Percentiles rank a stretch among this genome's conserved stretches.
These are phyloP conservation scores for Luzula sylvatica DNA, from an alignment of 176 grass and related monocot genomes.

Conservation along the genomic window DNA sequence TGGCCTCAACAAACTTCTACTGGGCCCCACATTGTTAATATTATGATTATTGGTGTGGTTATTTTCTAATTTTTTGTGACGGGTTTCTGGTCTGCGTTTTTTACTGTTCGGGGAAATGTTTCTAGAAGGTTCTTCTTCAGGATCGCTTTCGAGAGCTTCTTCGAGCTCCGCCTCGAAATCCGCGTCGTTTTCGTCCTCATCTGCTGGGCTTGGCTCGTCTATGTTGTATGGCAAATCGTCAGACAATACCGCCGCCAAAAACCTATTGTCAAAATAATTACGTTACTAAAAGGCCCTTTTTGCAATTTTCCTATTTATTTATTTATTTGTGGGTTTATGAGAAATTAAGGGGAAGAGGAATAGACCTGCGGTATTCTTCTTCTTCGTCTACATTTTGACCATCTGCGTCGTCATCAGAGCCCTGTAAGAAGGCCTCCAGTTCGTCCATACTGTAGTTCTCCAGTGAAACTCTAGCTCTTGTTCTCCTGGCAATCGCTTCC, in stretches of 20 bases:
- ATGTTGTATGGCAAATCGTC: slow-evolving; percentile 27
- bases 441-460: slow-evolving; percentile 65
- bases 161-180: slow-evolving; percentile 91
- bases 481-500: slow-evolving; percentile 69
- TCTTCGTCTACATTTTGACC: slow-evolving; percentile 80
- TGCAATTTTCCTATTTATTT: too few species aligned
- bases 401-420: slow-evolving; percentile 79
- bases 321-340: too few species aligned
- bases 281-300: too few species aligned
- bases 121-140: slow-evolving; percentile 32
- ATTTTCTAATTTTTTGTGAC: slow-evolving; percentile 38
- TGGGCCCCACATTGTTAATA: background rate
- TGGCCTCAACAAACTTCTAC: slow-evolving; percentile 35
- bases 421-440: slow-evolving; percentile 84
- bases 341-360: background rate
- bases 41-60: too few species aligned
- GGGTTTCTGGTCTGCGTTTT: slow-evolving; percentile 46
- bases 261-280: slow-evolving; percentile 39
- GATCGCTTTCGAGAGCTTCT: slow-evolving; percentile 85
- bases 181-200: slow-evolving; percentile 96
- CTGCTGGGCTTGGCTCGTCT: slow-evolving; percentile 43
- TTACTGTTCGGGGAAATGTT: too few species aligned
- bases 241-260: slow-evolving; percentile 85
- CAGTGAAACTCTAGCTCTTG: slow-evolving; percentile 60
- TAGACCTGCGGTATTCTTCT: slow-evolving; percentile 54